Evolutionary conservation across 2,329 filamentous ascomycete genomes (phyloP).

Genomic region (Alternaria arbusti): DNA sequence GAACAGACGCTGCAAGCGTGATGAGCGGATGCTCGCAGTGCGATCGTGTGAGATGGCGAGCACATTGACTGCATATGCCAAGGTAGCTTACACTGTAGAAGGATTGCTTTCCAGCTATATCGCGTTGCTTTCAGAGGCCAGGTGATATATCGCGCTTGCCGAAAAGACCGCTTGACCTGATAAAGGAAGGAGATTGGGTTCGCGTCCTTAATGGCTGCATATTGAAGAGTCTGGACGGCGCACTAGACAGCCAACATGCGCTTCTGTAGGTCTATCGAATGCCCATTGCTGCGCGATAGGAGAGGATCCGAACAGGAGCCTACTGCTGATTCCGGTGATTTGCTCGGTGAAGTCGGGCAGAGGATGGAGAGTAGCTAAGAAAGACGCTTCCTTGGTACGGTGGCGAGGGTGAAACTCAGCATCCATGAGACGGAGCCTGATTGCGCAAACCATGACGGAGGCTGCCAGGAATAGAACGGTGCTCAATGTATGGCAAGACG

Average conservation of each 20-base stretch:
- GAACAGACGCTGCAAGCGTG: neutral
- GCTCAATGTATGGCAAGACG: conserved; percentile 4
- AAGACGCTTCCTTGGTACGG: conserved; percentile 4
- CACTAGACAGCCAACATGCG: conserved; percentile 15
- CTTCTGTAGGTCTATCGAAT: conserved; percentile 4
- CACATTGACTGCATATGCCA: neutral
- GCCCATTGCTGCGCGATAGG: conserved; percentile 4
- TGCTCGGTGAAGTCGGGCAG: conserved; percentile 5
- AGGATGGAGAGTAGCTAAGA: conserved; percentile 2
- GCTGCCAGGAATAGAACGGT: conserved; percentile 20
- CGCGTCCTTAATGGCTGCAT: conserved; percentile 12
- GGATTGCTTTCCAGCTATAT: neutral
- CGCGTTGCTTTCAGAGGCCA: neutral
- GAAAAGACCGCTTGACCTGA: conserved; percentile 9
- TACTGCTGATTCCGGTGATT: conserved; percentile 5
- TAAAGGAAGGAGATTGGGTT: conserved; percentile 19
- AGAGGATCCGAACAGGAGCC: neutral
- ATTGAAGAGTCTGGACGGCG: conserved; percentile 23
- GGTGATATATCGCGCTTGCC: conserved; percentile 3
- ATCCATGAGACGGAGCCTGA: neutral
- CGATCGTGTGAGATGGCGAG: neutral
- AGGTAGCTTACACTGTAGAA: neutral
- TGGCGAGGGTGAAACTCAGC: conserved; percentile 1
- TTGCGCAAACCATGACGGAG: neutral
- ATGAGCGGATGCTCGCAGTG: neutral